A percentile compares a stretch with the other conserved stretches of the same genome.
Conservation (phyloP, 352 stramenopile species). For the Pythium rhizo-oryzae region DNA sequence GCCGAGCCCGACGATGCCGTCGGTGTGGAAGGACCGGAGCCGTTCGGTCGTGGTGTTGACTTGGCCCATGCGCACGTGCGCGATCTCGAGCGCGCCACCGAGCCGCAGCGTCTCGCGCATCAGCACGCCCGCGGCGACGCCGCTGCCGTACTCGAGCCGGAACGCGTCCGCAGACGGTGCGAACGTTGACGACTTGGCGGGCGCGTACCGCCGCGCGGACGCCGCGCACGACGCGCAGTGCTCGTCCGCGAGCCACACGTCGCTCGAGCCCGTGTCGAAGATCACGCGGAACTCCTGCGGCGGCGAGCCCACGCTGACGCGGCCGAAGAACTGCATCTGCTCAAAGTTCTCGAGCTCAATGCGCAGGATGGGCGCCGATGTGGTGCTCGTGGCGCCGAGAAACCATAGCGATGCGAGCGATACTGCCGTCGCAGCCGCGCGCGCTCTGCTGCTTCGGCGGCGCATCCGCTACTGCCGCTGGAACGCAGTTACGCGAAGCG, state of each 20-base stretch:
- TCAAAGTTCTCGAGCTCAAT: slow-evolving; percentile 77
- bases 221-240: slow-evolving; percentile 45
- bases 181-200: slow-evolving; percentile 41
- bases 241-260: slow-evolving; percentile 59
- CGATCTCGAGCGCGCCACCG: slow-evolving; percentile 39
- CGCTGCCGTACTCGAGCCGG: slow-evolving; percentile 68
- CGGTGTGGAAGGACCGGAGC: slow-evolving; percentile 56
- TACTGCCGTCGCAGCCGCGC: not conserved
- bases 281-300: slow-evolving; percentile 70
- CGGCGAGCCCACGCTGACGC: slow-evolving; percentile 58
- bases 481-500: no score
- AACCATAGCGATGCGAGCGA: not conserved
- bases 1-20: slow-evolving; percentile 68
- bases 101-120: slow-evolving; percentile 55
- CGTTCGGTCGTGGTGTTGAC: slow-evolving; percentile 48
- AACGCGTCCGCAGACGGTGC: slow-evolving; percentile 39
- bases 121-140: slow-evolving; percentile 49
- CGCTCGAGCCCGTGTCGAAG: slow-evolving; percentile 79
- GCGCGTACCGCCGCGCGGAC: slow-evolving; percentile 42
- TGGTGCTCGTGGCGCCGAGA: not conserved
- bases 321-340: slow-evolving; percentile 78
- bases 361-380: slow-evolving; percentile 35
- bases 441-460: not conserved
- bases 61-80: slow-evolving; percentile 45
- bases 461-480: no score